A percentile compares a stretch with the other conserved stretches of the same genome.
These are phyloP conservation scores for Lunasporangiospora selenospora DNA, from an alignment of 192 early-diverging fungal species.

Conservation along the genomic window DNA sequence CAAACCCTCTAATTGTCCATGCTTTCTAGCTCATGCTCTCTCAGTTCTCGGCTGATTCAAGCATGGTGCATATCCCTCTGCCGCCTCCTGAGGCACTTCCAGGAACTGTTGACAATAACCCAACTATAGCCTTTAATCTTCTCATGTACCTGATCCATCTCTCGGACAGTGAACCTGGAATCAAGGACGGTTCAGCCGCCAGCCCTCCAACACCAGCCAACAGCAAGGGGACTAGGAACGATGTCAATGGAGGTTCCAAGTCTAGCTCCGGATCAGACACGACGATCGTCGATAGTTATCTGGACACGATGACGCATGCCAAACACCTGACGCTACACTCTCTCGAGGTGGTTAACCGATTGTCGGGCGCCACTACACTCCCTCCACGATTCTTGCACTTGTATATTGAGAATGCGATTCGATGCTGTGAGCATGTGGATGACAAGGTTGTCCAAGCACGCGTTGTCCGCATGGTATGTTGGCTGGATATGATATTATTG, in stretches of 20 bases:
- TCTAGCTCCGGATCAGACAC: slow-evolving; percentile 14
- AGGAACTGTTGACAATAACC: slow-evolving; percentile 43
- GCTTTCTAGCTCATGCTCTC: slow-evolving; percentile 36
- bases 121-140: slow-evolving; percentile 43
- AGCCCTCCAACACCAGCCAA: not conserved
- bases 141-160: slow-evolving; percentile 38
- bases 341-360: slow-evolving; percentile 50
- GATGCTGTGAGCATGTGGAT: slow-evolving; percentile 50
- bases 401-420: slow-evolving; percentile 50
- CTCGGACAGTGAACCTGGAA: slow-evolving; percentile 19
- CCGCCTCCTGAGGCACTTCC: slow-evolving; percentile 33
- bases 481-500: no score
- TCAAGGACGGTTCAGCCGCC: no score
- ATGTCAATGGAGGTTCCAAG: slow-evolving; percentile 5
- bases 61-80: slow-evolving; percentile 39
- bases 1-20: no score
- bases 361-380: slow-evolving; percentile 34
- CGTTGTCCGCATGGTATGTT: slow-evolving; percentile 52
- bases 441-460: slow-evolving; percentile 49
- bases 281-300: slow-evolving; percentile 32
- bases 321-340: slow-evolving; percentile 44
- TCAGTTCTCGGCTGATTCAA: slow-evolving; percentile 18
- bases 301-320: slow-evolving; percentile 36
- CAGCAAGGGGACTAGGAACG: slow-evolving; percentile 21
- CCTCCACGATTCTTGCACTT: slow-evolving; percentile 45